Evolutionary conservation across 2,329 filamentous ascomycete genomes (phyloP).

Genomic region (Trichoderma polysporum): DNA sequence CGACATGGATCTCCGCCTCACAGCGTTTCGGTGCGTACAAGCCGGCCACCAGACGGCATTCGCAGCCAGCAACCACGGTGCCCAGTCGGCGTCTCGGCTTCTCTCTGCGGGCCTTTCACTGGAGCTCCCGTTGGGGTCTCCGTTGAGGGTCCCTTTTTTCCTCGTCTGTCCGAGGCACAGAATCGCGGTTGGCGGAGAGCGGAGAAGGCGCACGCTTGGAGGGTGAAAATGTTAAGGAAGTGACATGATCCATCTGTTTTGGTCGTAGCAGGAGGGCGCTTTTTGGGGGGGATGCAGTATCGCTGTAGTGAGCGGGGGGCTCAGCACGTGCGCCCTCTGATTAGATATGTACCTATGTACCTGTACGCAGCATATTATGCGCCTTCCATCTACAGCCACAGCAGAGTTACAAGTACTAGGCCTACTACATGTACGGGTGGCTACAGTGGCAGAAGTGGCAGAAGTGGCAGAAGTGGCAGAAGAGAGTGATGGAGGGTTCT

Average conservation of each 20-base stretch:
- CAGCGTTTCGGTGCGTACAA: not conserved
- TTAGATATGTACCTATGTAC: no score
- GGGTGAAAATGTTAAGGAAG: not conserved
- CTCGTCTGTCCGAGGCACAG: slow-evolving; percentile 11
- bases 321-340: slow-evolving; percentile 10
- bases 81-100: slow-evolving; percentile 8
- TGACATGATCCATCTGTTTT: slow-evolving; percentile 3
- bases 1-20: slow-evolving; percentile 6
- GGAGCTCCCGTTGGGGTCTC: slow-evolving; percentile 7
- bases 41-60: not conserved
- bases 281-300: not conserved
- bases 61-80: not conserved
- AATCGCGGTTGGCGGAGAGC: slow-evolving; percentile 10
- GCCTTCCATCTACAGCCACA: slow-evolving; percentile 3
- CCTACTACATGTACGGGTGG: not conserved
- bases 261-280: slow-evolving; percentile 14
- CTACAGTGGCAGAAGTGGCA: not conserved
- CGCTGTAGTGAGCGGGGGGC: not conserved
- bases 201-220: slow-evolving; percentile 19
- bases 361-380: not conserved
- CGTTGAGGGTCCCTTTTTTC: not conserved
- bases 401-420: not conserved
- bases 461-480: no score
- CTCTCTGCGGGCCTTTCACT: not conserved
- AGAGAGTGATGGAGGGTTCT: no score